Conservation (phyloP, 257 asterid genomes). For the Solanum chaucha region DNA sequence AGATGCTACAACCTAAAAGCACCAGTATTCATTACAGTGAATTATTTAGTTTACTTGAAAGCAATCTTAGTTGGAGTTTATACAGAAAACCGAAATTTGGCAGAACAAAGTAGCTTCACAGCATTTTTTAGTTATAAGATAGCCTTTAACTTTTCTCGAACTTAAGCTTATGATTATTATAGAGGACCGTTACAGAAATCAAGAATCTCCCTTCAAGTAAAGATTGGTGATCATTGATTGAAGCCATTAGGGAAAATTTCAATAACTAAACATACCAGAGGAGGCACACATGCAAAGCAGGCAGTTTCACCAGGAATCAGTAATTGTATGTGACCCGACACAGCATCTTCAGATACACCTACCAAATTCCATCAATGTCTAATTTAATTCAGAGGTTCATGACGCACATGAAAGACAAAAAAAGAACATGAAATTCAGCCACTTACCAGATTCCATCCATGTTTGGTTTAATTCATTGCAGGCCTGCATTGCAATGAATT, state of each 20-base stretch:
- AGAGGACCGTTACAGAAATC: neutral
- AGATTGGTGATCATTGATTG: neutral
- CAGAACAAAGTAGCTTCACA: neutral
- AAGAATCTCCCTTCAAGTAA: neutral
- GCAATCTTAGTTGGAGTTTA: neutral
- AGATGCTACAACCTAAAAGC: constrained; percentile 85
- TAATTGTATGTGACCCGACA: constrained; percentile 94
- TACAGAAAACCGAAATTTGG: neutral
- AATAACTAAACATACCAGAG: constrained; percentile 52
- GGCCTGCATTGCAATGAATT: constrained; percentile 42
- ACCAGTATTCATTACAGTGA: neutral
- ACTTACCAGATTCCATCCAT: constrained; percentile 97
- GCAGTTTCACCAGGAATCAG: constrained; percentile 97
- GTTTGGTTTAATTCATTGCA: constrained; percentile 92
- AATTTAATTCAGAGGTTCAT: constrained; percentile 38
- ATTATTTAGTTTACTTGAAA: neutral
- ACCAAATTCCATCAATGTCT: constrained; percentile 96
- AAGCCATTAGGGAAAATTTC: neutral
- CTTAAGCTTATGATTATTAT: neutral
- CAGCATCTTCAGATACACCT: constrained; percentile 98
- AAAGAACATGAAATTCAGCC: neutral
- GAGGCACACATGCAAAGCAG: constrained; percentile 99
- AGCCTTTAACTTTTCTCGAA: neutral
- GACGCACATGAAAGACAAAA: neutral
- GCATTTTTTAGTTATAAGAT: neutral